Conservation (phyloP, 2,329 filamentous ascomycete species). For the Epichloe typhina region DNA sequence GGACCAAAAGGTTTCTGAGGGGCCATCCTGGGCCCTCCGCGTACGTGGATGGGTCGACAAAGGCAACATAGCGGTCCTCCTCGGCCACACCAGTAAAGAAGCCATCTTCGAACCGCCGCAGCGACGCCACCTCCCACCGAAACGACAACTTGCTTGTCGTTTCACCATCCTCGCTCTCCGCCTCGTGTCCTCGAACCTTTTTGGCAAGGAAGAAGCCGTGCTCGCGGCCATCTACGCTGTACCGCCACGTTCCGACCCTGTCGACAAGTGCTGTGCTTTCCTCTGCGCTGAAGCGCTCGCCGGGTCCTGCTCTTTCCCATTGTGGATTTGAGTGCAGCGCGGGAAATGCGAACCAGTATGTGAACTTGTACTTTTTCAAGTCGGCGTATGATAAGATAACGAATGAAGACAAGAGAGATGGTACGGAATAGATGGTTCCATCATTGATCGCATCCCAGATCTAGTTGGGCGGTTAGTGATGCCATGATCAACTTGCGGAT, state of each 20-base stretch:
- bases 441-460: slow-evolving; percentile 98
- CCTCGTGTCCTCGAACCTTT: slow-evolving; percentile 37
- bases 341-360: slow-evolving; percentile 97
- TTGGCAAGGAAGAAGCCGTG: slow-evolving; percentile 95
- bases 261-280: slow-evolving; percentile 76
- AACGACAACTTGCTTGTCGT: slow-evolving; percentile 41
- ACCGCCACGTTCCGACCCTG: slow-evolving; percentile 75
- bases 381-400: slow-evolving; percentile 85
- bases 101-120: slow-evolving; percentile 68
- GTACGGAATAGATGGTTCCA: slow-evolving; percentile 89
- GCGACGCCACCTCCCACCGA: slow-evolving; percentile 62
- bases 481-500: neutral
- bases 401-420: slow-evolving; percentile 82
- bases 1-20: slow-evolving; percentile 72
- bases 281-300: slow-evolving; percentile 42
- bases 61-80: slow-evolving; percentile 72
- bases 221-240: slow-evolving; percentile 67
- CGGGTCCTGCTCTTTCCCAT: slow-evolving; percentile 54
- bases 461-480: slow-evolving; percentile 27
- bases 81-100: slow-evolving; percentile 66
- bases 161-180: slow-evolving; percentile 37
- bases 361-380: slow-evolving; percentile 93
- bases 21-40: slow-evolving; percentile 82
- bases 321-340: slow-evolving; percentile 77
- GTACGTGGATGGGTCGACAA: slow-evolving; percentile 89